Conservation (phyloP, 257 asterid species). For the Solanum pennellii region DNA sequence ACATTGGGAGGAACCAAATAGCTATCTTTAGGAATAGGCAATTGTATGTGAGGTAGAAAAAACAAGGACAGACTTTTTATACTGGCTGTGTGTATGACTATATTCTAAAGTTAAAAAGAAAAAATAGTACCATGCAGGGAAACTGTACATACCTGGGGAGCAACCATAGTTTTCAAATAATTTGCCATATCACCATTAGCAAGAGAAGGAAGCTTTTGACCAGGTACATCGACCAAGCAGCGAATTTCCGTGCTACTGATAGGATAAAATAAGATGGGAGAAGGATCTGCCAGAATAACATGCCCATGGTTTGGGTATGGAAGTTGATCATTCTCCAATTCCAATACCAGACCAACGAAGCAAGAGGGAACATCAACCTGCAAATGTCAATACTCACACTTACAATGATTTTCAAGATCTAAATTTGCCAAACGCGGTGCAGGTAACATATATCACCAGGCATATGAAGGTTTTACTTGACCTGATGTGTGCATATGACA, state of each 20-base stretch:
- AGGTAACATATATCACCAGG: neutral
- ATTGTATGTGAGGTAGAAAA: neutral
- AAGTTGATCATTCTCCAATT: conserved; percentile 31
- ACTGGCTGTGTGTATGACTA: neutral
- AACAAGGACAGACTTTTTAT: too few species aligned
- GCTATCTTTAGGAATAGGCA: neutral
- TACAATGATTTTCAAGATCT: neutral
- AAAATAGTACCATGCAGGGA: neutral
- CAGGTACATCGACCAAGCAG: conserved; percentile 45
- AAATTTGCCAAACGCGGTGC: neutral
- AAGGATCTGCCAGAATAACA: conserved; percentile 42
- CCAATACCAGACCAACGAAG: conserved; percentile 33
- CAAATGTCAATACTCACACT: neutral
- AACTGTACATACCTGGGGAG: conserved; percentile 30
- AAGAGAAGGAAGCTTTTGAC: conserved; percentile 42
- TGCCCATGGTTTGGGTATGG: conserved; percentile 47
- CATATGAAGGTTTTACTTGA: neutral
- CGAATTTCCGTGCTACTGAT: conserved; percentile 38
- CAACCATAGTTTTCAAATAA: conserved; percentile 32
- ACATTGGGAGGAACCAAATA: neutral
- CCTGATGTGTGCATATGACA: neutral
- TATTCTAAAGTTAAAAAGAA: neutral
- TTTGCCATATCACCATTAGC: conserved; percentile 46
- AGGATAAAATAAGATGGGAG: conserved; percentile 42
- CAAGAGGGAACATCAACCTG: conserved; percentile 44